Evolutionary conservation across 805 yeast species (phyloP), one percentile per base, ranked within the genome.

Genomic region (Ogataea trehaloabstinens): DNA sequence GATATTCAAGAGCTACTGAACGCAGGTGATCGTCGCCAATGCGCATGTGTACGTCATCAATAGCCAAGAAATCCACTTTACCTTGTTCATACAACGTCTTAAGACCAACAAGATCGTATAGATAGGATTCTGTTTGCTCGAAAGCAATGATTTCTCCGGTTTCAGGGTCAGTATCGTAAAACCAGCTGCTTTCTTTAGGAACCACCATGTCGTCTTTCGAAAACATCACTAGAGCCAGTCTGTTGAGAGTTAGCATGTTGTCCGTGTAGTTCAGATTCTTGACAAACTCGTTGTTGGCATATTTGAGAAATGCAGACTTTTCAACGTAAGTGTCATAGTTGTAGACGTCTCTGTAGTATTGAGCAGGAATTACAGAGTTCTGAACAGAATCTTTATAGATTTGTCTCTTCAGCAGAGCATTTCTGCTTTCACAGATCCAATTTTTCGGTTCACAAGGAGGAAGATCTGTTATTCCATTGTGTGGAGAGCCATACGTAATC

Each of bases 401-500:
- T 46, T 80, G 87, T 28, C 59, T 60, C 55, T 73, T 80, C 42
- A 85, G 55, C 2, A 80, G 25, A 20, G 57, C 63, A 53, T 85
- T 84, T 38, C 78, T 65, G 24, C 63, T 62, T 41, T 69, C 60
- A 50, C 93, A 84, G 0, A 80, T 42, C 80, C 85, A 79, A 51
- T 80, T 82, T 4, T 58, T 48, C 10, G 48, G 54, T 0, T 67
- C 62, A 55, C 90, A 84, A 4, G 68, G 58, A 0, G 90, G 89
- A 24, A 85, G 63, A 41, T 85, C 91, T 44, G 70, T 65, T 4
- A 85, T 72, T 1, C 93, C 95, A 61, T 80, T 73, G 52, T 85
- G 95, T 0, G 95, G 95, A 1, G 88, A 78, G 0, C 95, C 95
- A 60, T 82, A 83, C 0, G 95, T 83, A 11, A 85, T 64, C 34